Evolutionary conservation across 495 filamentous ascomycete species (phyloP), one percentile per base, ranked within the genome.

Genomic region (Penicillium cosmopolitanum): DNA sequence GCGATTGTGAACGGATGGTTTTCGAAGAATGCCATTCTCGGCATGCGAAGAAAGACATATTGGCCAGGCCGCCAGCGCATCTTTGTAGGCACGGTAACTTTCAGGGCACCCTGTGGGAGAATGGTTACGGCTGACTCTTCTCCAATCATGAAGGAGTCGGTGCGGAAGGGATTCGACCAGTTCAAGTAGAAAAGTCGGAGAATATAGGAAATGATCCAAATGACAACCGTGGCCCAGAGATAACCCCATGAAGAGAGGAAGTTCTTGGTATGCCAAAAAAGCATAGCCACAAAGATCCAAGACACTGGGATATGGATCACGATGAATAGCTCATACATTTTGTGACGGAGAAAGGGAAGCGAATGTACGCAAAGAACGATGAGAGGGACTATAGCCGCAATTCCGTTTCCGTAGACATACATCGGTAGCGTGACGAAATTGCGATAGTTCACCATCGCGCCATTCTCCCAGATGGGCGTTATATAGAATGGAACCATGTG

Each of bases 1-100:
- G 95, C 88, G 53, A 98, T 93, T 5, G 94, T 98, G 72, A 98
- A 98, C 4, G 94, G 94, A 59, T 98, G 94, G 64, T 94, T 97
- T 65, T 97, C 89, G 63, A 96, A 85, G 28, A 95, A 68, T 0
- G 91, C 91, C 61, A 98, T 91, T 2, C 91, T 89, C 0, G 94
- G 94, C 86, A 98, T 93, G 48, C 95, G 85, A 10, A 98, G 80
- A 66, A 97, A 98, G 23, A 98, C 90, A 61, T 94, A 97, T 72
- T 98, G 94, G 16, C 94, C 95, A 5, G 94, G 93, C 64, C 85
- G 86, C 94, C 94, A 98, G 61, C 84, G 87, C 84, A 97, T 89
- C 68, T 93, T 89, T 6, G 94, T 97, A 1, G 94, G 90, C 31
- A 98, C 87, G 3, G 93, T 97, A 56, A 98, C 83, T 65, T 97